Evolutionary conservation across 768 basidiomycete species (phyloP), one percentile per base, ranked within the genome.

Genomic region (Suillus paluster): DNA sequence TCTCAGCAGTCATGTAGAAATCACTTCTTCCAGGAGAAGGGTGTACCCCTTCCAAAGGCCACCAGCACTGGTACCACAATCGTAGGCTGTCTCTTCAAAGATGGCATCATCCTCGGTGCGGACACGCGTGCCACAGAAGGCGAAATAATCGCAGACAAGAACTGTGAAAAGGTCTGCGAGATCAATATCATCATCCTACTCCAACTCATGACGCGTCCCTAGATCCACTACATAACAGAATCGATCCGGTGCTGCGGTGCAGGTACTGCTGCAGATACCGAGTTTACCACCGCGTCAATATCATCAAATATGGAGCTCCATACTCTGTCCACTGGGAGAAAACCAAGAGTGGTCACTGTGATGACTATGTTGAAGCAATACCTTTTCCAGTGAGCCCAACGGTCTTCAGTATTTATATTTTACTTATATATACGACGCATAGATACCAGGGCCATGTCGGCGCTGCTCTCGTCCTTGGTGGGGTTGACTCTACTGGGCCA

Each of bases 291-390:
- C 52, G 94, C 94, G 15, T 84, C 95, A 72, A 98, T 99, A 72
- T 94, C 94, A 2, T 95, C 94, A 44, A 97, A 97, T 77, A 93
- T 99, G 77, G 94, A 95, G 75, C 82, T 99, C 15, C 97, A 99
- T 72, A 85, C 88, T 1, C 84, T 99, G 34, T 90, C 92, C 19
- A 95, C 93, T 34, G 96, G 95, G 25, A 80, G 97, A 61, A 94
- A 93, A 75, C 95, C 97, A 5, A 85, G 90, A 62, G 95, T 99
- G 21, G 94, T 97, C 56, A 97, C 97, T 0, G 97, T 97, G 6
- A 98, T 99, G 97, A 98, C 97, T 5, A 92, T 98, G 94, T 81
- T 98, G 66, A 98, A 99, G 77, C 96, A 97, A 75, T 91, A 91
- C 83, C 88, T 99, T 42, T 97, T 91, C 81, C 81, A 83, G 94